Base-by-base conservation (phyloP, 495 filamentous ascomycete species). In the Mytilinidion resinicola region DNA sequence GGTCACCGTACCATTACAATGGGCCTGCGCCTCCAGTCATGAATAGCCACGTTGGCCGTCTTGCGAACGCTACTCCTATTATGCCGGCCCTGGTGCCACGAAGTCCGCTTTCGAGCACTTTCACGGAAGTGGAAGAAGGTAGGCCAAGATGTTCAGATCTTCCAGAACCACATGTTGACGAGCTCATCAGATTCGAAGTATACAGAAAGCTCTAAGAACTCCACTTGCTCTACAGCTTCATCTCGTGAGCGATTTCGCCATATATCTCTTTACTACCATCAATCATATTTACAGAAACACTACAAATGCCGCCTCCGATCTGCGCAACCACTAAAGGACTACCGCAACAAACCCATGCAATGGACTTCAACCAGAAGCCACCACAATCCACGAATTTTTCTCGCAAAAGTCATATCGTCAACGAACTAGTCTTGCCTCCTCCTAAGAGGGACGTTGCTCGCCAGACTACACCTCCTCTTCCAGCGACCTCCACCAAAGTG, bases 231-330 rank as follows among this genome's bases (percentile, higher is more conserved):
- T 10, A 44, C 36, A 46, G 36, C 17, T 12, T 60, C 41, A 15
- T 55, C 50, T 33, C 50, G 57, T 60, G 49, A 35, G 57, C 30
- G 4, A 33, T 25, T n/a, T n/a, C n/a, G n/a, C n/a, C n/a, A n/a
- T n/a, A n/a, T n/a, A n/a, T n/a, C n/a, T n/a, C n/a, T n/a, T n/a
- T n/a, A n/a, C n/a, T n/a, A n/a, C n/a, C n/a, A n/a, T n/a, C n/a
- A n/a, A n/a, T n/a, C n/a, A n/a, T n/a, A n/a, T n/a, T n/a, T n/a
- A n/a, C n/a, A n/a, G n/a, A n/a, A n/a, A n/a, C n/a, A n/a, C n/a
- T n/a, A n/a, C n/a, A n/a, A n/a, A n/a, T n/a, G n/a, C n/a, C n/a
- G n/a, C n/a, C n/a, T n/a, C n/a, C n/a, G n/a, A n/a, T n/a, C n/a
- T n/a, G n/a, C n/a, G n/a, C n/a, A n/a, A n/a, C n/a, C n/a, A n/a